Percentiles rank a stretch among this genome's conserved stretches.
phyloP scores from a whole-genome alignment of 164 flowering plant genomes.

The Vitis riparia region DNA sequence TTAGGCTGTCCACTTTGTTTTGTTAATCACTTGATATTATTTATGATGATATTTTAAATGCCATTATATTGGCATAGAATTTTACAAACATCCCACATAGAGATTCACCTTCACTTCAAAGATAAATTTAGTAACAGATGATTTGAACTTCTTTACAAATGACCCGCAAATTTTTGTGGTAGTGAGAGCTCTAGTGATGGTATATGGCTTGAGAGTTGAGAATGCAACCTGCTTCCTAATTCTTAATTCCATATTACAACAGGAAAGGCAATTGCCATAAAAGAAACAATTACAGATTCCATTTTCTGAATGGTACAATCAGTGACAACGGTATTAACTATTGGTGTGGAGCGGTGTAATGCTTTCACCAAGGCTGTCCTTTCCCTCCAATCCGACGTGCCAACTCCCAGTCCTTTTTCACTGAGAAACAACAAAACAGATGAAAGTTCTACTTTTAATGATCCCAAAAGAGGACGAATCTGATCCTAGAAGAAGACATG shows the following conservation, averaged over 20 bases:
- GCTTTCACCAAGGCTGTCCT: conserved; percentile 53
- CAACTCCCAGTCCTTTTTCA: conserved; percentile 70
- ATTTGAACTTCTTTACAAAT: background rate
- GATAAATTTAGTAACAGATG: background rate
- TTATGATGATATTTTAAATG: no score
- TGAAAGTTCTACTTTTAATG: background rate
- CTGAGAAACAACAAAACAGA: conserved; percentile 24
- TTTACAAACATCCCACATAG: no score
- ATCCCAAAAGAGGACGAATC: no score
- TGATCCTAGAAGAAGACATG: no score
- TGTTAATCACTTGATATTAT: no score
- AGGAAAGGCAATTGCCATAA: background rate
- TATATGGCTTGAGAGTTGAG: background rate
- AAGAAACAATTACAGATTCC: background rate
- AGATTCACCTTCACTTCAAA: background rate
- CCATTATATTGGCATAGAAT: no score
- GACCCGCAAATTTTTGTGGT: background rate
- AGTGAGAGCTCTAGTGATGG: background rate
- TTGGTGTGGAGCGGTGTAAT: background rate
- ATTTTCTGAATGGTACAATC: background rate
- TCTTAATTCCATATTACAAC: background rate
- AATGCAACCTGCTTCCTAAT: background rate
- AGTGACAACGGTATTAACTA: background rate
- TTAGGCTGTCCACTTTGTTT: no score
- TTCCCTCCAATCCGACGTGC: conserved; percentile 69